Percentiles rank a stretch among this genome's conserved stretches.
phyloP scores from a whole-genome alignment of 2,329 filamentous ascomycete genomes.

The Mycosphaerella arachidis region DNA sequence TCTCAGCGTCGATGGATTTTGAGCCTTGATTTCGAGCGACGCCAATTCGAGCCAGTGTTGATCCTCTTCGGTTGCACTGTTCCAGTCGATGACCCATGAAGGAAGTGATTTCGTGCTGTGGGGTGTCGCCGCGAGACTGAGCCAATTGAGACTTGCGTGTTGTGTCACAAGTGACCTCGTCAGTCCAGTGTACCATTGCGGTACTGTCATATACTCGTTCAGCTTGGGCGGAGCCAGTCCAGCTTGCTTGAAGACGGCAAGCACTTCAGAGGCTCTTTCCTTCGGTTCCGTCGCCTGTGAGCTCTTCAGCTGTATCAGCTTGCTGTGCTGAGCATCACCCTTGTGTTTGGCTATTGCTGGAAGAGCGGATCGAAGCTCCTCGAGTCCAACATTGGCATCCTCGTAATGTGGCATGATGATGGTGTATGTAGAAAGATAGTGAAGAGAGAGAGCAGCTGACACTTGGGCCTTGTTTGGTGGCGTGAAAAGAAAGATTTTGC shows the following conservation, averaged over 20 bases:
- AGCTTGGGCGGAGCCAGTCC: not conserved
- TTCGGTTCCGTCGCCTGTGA: not conserved
- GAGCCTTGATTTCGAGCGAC: not conserved
- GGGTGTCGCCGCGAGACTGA: not conserved
- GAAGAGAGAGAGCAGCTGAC: not conserved
- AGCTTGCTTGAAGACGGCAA: not conserved
- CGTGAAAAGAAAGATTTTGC: not conserved
- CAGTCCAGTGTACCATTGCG: not conserved
- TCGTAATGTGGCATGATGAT: slow-evolving; percentile 1
- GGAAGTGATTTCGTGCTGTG: not conserved
- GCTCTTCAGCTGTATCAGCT: slow-evolving; percentile 2
- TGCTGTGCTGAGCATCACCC: not conserved
- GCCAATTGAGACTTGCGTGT: not conserved
- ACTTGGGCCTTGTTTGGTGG: not conserved
- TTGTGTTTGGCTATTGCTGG: not conserved
- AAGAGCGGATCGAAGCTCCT: not conserved
- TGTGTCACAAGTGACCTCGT: not conserved
- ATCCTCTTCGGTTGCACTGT: not conserved
- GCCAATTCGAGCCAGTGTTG: not conserved
- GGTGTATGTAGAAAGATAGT: not conserved
- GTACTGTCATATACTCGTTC: not conserved
- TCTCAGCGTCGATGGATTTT: not conserved
- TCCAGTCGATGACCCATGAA: slow-evolving; percentile 1
- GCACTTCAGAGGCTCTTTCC: not conserved
- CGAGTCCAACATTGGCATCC: not conserved